Conservation (phyloP, 106 monocot species). For the Alisma plantagoaquatica region DNA sequence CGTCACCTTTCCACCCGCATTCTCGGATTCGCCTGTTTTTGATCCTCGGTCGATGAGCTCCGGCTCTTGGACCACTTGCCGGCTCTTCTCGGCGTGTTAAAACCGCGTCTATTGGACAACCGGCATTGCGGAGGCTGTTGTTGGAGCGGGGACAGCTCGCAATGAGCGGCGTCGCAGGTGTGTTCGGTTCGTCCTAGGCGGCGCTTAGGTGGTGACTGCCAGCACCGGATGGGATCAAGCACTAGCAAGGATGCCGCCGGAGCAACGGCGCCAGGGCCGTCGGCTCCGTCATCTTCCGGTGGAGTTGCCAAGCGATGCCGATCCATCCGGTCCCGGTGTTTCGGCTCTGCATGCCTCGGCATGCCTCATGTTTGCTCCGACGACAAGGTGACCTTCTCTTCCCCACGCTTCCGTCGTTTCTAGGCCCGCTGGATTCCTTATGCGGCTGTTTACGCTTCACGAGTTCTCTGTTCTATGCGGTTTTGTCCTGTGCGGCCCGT, state of each 20-base stretch:
- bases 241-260: conserved; percentile 16
- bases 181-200: neutral
- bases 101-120: too few relatives aligned
- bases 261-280: neutral
- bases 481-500: neutral
- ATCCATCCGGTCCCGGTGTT: neutral
- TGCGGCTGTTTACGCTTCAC: neutral
- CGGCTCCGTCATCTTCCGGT: neutral
- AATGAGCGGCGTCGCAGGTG: neutral
- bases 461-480: neutral
- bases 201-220: neutral
- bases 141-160: neutral
- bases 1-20: too few relatives aligned
- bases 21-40: too few relatives aligned
- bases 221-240: conserved; percentile 37
- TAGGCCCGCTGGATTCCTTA: too few relatives aligned
- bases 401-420: neutral
- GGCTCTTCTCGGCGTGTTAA: too few relatives aligned
- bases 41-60: too few relatives aligned
- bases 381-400: conserved; percentile 5
- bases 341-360: conserved; percentile 9
- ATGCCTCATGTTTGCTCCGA: conserved; percentile 3
- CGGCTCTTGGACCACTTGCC: too few relatives aligned
- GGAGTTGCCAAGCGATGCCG: neutral
- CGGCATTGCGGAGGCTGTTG: neutral